These are phyloP conservation scores for Pseudogymnoascus sp. DNA, from an alignment of 2,329 filamentous ascomycete genomes.

Conservation along the genomic window DNA sequence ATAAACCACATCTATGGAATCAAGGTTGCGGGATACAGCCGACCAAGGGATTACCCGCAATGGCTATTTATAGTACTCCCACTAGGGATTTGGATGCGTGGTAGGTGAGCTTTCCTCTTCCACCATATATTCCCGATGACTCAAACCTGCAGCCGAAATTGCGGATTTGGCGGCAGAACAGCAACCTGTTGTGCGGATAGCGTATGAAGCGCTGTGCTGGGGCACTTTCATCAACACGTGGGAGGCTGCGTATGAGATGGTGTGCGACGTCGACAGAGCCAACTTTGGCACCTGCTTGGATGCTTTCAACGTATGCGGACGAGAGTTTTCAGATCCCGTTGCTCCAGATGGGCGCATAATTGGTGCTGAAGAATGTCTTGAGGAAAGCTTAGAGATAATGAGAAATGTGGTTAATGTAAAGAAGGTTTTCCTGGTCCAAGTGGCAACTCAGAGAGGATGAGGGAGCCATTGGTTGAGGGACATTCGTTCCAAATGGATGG, in stretches of 20 bases:
- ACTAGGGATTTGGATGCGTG: too few species aligned
- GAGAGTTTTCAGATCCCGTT: conserved; percentile 62
- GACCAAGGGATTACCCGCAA: too few species aligned
- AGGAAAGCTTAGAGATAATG: conserved; percentile 24
- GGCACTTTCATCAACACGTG: conserved; percentile 63
- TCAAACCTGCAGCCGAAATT: conserved; percentile 32
- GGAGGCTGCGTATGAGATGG: conserved; percentile 64
- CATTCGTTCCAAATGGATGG: conserved; percentile 51
- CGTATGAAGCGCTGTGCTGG: conserved; percentile 68
- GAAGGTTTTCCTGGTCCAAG: conserved; percentile 63
- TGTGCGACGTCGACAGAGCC: conserved; percentile 52
- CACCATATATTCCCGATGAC: too few species aligned
- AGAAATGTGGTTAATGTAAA: conserved; percentile 19
- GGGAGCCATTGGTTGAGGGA: conserved; percentile 44
- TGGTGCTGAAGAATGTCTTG: conserved; percentile 35
- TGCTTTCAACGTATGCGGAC: conserved; percentile 67
- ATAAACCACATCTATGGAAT: neutral
- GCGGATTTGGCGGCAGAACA: conserved; percentile 58
- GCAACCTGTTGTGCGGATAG: conserved; percentile 47
- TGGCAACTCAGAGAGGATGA: conserved; percentile 65
- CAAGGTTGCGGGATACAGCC: too few species aligned
- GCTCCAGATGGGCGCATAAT: conserved; percentile 24
- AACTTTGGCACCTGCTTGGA: conserved; percentile 75
- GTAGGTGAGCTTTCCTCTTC: too few species aligned
- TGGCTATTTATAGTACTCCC: too few species aligned